Conservation (phyloP, 2,329 filamentous ascomycete genomes). For the Microascus cirrosus region DNA sequence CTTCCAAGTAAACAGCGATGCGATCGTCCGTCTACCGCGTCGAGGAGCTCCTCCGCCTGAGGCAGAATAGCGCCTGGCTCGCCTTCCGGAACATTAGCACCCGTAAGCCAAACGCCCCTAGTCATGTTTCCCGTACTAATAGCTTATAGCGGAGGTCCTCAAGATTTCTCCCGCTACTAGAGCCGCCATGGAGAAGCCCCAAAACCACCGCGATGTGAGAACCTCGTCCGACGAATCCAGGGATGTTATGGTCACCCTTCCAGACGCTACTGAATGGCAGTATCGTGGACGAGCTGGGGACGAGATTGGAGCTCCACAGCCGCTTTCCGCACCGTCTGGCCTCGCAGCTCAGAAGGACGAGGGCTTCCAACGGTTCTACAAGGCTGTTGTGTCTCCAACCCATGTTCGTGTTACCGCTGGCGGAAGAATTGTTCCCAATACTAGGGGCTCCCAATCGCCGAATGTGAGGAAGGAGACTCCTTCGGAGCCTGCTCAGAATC, state of each 20-base stretch:
- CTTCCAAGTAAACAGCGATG: no score
- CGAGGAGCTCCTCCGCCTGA: not conserved
- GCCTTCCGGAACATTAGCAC: not conserved
- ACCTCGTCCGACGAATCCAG: constrained; percentile 3
- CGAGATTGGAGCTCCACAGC: constrained; percentile 29
- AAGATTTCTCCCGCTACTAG: not conserved
- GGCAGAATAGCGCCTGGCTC: not conserved
- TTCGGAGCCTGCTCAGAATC: not conserved
- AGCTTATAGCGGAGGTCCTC: not conserved
- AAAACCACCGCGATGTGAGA: not conserved
- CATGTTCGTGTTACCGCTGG: constrained; percentile 58
- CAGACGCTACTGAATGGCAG: constrained; percentile 22
- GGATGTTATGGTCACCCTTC: constrained; percentile 3
- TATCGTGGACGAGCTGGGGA: constrained; percentile 33
- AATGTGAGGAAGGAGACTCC: constrained; percentile 19
- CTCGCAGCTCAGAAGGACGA: constrained; percentile 45
- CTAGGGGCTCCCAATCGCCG: constrained; percentile 39
- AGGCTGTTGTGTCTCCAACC: constrained; percentile 55
- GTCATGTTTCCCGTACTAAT: not conserved
- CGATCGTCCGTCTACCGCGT: not conserved
- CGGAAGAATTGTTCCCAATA: constrained; percentile 56
- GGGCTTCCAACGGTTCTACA: constrained; percentile 58
- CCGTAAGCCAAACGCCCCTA: not conserved
- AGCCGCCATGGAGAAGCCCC: not conserved
- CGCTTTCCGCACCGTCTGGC: constrained; percentile 41